A percentile compares a stretch with the other conserved stretches of the same genome.
These are phyloP conservation scores for Calonectria honghensis DNA, from an alignment of 2,329 filamentous ascomycete genomes.

Conservation along the genomic window DNA sequence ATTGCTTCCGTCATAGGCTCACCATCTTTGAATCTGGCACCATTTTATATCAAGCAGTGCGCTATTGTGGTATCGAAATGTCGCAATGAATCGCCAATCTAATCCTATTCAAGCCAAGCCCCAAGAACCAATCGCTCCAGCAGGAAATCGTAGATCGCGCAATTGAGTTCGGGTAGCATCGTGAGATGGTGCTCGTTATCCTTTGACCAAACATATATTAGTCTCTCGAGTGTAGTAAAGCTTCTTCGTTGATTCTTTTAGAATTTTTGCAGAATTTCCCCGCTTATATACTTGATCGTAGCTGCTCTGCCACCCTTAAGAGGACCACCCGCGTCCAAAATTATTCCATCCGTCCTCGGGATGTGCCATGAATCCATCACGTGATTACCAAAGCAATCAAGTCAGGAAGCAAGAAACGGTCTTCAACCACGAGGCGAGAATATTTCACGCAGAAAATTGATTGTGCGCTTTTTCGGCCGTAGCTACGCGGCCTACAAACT, in stretches of 20 bases:
- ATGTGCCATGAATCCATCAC: background rate
- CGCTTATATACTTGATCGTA: background rate
- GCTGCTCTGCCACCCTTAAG: no score
- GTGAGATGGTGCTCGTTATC: background rate
- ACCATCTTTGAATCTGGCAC: background rate
- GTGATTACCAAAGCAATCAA: background rate
- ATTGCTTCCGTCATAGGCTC: background rate
- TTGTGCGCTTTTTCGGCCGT: background rate
- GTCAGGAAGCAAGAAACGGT: background rate
- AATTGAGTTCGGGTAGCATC: background rate
- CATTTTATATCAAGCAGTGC: background rate
- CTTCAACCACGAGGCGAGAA: background rate
- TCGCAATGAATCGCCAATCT: background rate
- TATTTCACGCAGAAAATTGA: background rate
- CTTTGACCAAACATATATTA: background rate
- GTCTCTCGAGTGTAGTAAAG: background rate
- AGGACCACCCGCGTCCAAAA: background rate
- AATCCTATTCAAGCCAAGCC: background rate
- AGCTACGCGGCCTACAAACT: no score
- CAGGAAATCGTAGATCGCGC: background rate
- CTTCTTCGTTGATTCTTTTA: background rate
- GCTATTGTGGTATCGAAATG: background rate
- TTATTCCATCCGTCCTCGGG: background rate
- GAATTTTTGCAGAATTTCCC: background rate
- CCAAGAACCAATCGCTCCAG: background rate